A percentile compares a stretch with the other conserved stretches of the same genome.
Conservation (phyloP, 2,329 filamentous ascomycete species). For the Lasiodiplodia citricola region DNA sequence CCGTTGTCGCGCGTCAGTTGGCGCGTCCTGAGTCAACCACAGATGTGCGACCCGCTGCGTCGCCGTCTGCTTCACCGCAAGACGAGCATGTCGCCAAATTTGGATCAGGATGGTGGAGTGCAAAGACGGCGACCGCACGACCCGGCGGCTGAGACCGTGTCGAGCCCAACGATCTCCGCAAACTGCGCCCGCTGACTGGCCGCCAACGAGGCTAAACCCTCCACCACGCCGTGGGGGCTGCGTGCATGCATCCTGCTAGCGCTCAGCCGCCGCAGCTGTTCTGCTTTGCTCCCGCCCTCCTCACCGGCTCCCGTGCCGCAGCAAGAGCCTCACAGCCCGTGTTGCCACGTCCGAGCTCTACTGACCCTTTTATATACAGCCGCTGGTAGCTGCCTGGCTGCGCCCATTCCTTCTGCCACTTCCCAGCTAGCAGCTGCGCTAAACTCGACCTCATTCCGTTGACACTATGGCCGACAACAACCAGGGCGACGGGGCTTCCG, state of each 20-base stretch:
- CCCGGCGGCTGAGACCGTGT: constrained; percentile 2
- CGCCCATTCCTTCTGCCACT: not conserved
- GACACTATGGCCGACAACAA: constrained; percentile 1
- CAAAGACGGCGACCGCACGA: not conserved
- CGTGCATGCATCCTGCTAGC: constrained; percentile 21
- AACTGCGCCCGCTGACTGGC: constrained; percentile 1
- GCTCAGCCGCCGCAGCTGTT: not conserved
- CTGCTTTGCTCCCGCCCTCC: not conserved
- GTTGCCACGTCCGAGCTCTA: not conserved
- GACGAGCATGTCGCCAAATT: not conserved
- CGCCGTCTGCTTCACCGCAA: constrained; percentile 12
- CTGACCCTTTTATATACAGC: not conserved
- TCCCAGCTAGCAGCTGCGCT: constrained; percentile 14
- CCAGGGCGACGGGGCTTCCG: not conserved
- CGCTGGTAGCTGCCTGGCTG: not conserved
- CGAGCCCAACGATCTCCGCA: not conserved
- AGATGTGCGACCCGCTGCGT: constrained; percentile 3
- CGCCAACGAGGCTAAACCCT: constrained; percentile 2
- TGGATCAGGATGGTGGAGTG: constrained; percentile 8
- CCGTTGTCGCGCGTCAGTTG: constrained; percentile 1
- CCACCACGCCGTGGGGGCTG: constrained; percentile 10
- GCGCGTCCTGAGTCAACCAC: constrained; percentile 3
- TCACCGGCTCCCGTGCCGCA: constrained; percentile 9
- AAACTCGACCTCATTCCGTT: not conserved
- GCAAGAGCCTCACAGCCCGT: constrained; percentile 5